Evolutionary conservation across 202 grass and related monocot species (phyloP), one percentile per base, ranked within the genome.

Genomic region (Schoenoplectus triqueter): DNA sequence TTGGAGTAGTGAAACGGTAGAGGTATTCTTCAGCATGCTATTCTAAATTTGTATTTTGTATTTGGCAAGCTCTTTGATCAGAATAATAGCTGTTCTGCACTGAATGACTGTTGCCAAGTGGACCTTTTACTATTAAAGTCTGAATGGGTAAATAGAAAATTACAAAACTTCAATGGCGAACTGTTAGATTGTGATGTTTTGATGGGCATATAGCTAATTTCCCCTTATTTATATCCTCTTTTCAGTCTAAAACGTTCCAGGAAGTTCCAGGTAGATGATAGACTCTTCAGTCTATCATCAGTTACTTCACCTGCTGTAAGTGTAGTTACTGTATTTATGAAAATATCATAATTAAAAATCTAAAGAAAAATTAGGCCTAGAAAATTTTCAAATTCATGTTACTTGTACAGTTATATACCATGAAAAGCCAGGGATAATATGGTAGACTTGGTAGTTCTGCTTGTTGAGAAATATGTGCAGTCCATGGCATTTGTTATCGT

Each of bases 201-300:
- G 31, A 31, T 31, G 31, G 31, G 31, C 31, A 31, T 31, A 9
- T 80, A 41, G 22, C 45, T 63, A 76, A 80, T 2, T 66, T 66
- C 6, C 81, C 31, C 22, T 59, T 77, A 64, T 82, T 21, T 83
- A 84, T 77, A 48, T 87, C 31, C 8, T 86, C 10, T 64, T 87
- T 95, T 90, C 90, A 99, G 96, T 71, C 86, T 96, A 54, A 99
- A 99, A 87, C 93, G 93, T 69, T 92, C 88, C 63, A 92, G 96
- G 80, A 99, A 99, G 73, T 96, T 99, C 89, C 96, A 99, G 84
- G 88, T 87, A 19, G 96, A 99, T 15, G 96, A 99, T 81, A 91
- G 96, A 67, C 80, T 96, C 68, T 96, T 99, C 90, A 95, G 92
- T 60, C 85, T 99, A 13, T 99, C 96, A 55, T 99, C 96, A 50